Base-by-base conservation (phyloP, 2,329 filamentous ascomycete species). In the Pleomassaria siparia region DNA sequence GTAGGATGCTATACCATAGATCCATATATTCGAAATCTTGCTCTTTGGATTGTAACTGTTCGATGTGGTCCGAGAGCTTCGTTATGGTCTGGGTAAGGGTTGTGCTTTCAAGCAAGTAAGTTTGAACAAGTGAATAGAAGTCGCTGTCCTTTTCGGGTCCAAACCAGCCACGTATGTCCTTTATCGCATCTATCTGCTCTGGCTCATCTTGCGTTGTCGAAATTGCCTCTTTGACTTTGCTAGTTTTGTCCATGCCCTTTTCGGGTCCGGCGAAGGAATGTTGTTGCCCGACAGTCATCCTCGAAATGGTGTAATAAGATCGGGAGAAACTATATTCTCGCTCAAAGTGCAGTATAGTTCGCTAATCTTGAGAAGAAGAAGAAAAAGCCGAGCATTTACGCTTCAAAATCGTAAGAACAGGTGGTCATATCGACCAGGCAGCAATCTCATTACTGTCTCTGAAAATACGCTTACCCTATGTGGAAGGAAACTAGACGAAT, bases 1-100 rank as follows among this genome's bases (percentile, higher is more conserved):
- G 66, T 8, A 69, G 55, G 40, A 69, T 46, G 43, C 60, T 63
- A 47, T 63, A 63, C 60, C 62, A 67, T 2, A 69, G 45, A 25
- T 64, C 60, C 28, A 55, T 35, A 39, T 56, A 61, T 42, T 58
- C 21, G 5, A 60, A 51, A 13, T 58, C 54, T 36, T 61, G 56
- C 13, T 57, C 43, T 5, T 50, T 51, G 2, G 47, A 42, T n/a
- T 64, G 56, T 11, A 58, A 56, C 25, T 61, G 49, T 13, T 69
- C 65, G 41, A 66, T 67, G 2, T 60, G 55, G 3, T 41, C 26
- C 21, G 57, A 58, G 28, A 68, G 43, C 30, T 52, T 54, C n/a
- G 47, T 39, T 5, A 55, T 29, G 9, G 55, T 45, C 40, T 56
- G 51, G 3, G 48, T 35, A 20, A 63, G 43, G 22, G 56, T 48